A percentile compares a stretch with the other conserved stretches of the same genome.
Conservation (phyloP, 768 basidiomycete genomes). For the Mrakia gelida region DNA sequence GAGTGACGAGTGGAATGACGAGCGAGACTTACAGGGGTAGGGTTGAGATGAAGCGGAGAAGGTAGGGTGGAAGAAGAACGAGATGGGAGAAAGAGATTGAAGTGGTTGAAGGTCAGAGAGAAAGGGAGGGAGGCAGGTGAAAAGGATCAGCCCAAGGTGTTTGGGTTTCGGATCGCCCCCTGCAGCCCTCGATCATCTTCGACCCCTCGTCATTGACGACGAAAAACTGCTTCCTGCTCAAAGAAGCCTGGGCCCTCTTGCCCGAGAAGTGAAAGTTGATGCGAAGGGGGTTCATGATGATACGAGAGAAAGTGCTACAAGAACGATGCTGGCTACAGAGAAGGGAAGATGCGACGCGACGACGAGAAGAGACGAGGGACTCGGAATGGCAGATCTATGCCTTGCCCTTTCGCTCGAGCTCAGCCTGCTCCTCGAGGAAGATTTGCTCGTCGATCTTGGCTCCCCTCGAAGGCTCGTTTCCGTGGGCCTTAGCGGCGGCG, state of each 20-base stretch:
- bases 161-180: not conserved
- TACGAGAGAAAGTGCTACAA: not conserved
- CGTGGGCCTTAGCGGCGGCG: constrained; percentile 28
- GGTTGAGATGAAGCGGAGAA: not conserved
- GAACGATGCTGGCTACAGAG: not conserved
- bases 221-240: no score
- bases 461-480: constrained; percentile 31
- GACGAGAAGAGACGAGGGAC: not conserved
- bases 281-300: not conserved
- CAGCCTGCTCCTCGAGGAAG: constrained; percentile 23
- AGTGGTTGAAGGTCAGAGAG: not conserved
- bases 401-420: constrained; percentile 15
- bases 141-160: not conserved
- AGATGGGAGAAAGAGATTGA: not conserved
- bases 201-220: not conserved
- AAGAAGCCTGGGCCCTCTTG: not conserved
- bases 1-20: not conserved
- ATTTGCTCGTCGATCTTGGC: constrained; percentile 32
- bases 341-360: not conserved
- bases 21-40: not conserved
- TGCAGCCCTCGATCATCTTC: not conserved
- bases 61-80: not conserved
- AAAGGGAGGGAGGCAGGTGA: not conserved
- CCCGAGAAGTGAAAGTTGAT: not conserved
- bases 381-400: not conserved